Percentiles rank a stretch among this genome's conserved stretches.
Evolutionary conservation across 2,329 filamentous ascomycete genomes (phyloP).

Genomic region (Penicillium sp.): DNA sequence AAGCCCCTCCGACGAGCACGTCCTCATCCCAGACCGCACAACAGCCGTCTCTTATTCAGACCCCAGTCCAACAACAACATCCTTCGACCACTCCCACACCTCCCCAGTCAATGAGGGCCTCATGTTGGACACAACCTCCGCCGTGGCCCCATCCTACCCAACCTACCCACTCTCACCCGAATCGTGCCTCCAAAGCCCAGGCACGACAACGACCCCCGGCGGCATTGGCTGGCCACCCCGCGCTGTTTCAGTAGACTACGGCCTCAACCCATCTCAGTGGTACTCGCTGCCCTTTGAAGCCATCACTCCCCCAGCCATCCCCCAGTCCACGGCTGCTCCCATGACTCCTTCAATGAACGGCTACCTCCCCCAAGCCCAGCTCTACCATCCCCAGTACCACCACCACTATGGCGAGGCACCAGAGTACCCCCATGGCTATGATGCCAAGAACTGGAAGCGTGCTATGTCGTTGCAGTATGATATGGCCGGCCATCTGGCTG

Average conservation of each 20-base stretch:
- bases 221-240: constrained; percentile 18
- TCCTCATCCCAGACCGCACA: constrained; percentile 21
- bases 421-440: constrained; percentile 21
- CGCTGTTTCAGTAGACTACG: constrained; percentile 23
- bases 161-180: constrained; percentile 30
- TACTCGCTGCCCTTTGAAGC: constrained; percentile 30
- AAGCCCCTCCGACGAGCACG: constrained; percentile 24
- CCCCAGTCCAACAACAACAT: constrained; percentile 19
- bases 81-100: constrained; percentile 29
- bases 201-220: constrained; percentile 20
- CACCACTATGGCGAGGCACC: constrained; percentile 15
- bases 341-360: constrained; percentile 21
- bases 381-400: constrained; percentile 24
- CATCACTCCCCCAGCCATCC: constrained; percentile 21
- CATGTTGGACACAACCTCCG: constrained; percentile 27
- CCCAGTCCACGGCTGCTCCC: constrained; percentile 26
- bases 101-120: constrained; percentile 27
- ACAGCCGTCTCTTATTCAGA: constrained; percentile 20
- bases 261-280: constrained; percentile 28
- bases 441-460: constrained; percentile 31
- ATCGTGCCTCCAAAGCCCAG: constrained; percentile 29
- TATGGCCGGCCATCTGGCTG: constrained; percentile 12
- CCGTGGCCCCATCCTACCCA: constrained; percentile 27
- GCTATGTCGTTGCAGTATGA: constrained; percentile 30
- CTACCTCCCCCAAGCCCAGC: constrained; percentile 22